Base-by-base conservation (phyloP, 1,284 basidiomycete genomes). In the Thecaphora thlaspeos region DNA sequence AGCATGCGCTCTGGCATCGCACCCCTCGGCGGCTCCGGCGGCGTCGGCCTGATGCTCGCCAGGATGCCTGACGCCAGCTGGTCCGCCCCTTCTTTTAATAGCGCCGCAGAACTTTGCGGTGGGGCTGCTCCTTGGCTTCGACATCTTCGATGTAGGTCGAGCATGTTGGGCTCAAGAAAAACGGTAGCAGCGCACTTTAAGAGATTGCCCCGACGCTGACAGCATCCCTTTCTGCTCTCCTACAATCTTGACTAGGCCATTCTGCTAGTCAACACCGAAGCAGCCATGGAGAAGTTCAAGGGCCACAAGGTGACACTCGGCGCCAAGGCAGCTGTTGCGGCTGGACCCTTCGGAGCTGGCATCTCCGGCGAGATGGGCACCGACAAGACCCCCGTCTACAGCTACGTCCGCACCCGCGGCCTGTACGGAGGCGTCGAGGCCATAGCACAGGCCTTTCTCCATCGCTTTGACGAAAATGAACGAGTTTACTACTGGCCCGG, bases 11-110 rank as follows among this genome's bases (percentile, higher is more conserved):
- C 74, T 10, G 83, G 81, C 1, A 78, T 83, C 12, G 80, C 82
- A 0, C 82, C 82, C 0, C 79, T 84, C 14, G 82, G 82, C 11
- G 82, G 83, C 0, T 81, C 81, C 0, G 82, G 82, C 34, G 83
- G 82, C 0, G 69, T 79, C 0, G 83, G 83, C 0, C 49, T 76
- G 9, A 65, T 76, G 46, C 32, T 76, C 8, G 73, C 70, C 0
- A 51, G 74, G 2, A 42, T 75, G 12, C 65, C 71, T 9, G 73
- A 76, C 30, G 73, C 73, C 2, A 52, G 42, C 17, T 84, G 82
- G 83, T 82, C 81, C 1, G 79, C 81, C 0, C 83, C 83, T 0
- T 77, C 79, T 4, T 77, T n/a, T 78, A 21, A 81, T 83, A 43
- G 76, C 76, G 9, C 82, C 82, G 0, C 81, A 83, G 71, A 83